Evolutionary conservation across 108 stramenopile genomes (phyloP).

Genomic region (Nitzschia putrida): DNA sequence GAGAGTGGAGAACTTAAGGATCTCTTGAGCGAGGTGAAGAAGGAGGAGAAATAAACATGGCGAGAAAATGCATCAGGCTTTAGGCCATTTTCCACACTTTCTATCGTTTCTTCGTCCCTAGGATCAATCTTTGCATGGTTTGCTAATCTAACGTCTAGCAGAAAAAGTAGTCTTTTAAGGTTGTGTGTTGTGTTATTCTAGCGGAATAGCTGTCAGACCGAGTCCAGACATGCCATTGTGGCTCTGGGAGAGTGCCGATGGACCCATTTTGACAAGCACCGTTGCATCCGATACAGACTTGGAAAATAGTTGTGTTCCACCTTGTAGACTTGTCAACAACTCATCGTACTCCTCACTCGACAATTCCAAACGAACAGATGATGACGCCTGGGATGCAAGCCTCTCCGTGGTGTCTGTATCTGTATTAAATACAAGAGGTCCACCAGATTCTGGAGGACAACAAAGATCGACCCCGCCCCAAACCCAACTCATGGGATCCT

Average conservation of each 20-base stretch:
- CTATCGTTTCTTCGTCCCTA: too few relatives aligned
- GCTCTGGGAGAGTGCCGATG: not conserved
- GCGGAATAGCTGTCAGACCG: slow-evolving; percentile 32
- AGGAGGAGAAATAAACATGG: slow-evolving; percentile 23
- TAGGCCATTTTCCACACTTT: too few relatives aligned
- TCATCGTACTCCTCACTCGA: slow-evolving; percentile 34
- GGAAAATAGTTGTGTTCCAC: slow-evolving; percentile 18
- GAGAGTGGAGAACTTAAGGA: slow-evolving; percentile 89
- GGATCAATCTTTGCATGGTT: too few relatives aligned
- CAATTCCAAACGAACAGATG: slow-evolving; percentile 34
- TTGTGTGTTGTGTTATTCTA: not conserved
- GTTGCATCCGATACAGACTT: slow-evolving; percentile 35
- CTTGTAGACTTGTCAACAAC: slow-evolving; percentile 8
- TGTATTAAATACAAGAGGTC: not conserved
- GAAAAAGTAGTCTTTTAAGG: not conserved
- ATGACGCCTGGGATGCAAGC: not conserved
- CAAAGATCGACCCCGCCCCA: slow-evolving; percentile 80
- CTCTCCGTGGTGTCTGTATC: not conserved
- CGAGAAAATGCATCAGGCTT: too few relatives aligned
- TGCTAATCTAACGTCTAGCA: too few relatives aligned
- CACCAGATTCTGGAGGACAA: slow-evolving; percentile 27
- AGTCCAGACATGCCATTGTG: slow-evolving; percentile 1
- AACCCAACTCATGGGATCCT: slow-evolving; percentile 37
- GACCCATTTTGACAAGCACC: slow-evolving; percentile 43
- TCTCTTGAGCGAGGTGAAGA: slow-evolving; percentile 61